Conservation (phyloP, 805 yeast species). For the Candida dajiaensis region DNA sequence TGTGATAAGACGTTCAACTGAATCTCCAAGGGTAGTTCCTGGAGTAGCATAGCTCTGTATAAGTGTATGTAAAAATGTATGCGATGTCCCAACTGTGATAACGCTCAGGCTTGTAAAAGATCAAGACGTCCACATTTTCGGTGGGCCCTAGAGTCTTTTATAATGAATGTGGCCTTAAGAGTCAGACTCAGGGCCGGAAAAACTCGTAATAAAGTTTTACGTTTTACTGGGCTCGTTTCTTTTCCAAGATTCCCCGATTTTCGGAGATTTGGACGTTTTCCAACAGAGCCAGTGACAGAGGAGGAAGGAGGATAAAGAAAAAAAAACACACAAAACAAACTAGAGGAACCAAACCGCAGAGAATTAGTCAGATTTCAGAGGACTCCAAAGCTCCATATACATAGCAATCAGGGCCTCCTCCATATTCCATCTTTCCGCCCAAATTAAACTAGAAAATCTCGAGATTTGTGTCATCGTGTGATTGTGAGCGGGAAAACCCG, state of each 20-base stretch:
- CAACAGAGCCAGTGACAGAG: not conserved
- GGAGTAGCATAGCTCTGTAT: constrained; percentile 1
- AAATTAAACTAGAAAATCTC: not conserved
- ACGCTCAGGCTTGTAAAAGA: not conserved
- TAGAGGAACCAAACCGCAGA: no score
- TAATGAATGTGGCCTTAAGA: not conserved
- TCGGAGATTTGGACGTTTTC: not conserved
- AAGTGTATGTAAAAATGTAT: not conserved
- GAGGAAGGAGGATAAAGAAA: not conserved
- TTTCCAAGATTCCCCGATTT: not conserved
- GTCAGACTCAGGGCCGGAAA: not conserved
- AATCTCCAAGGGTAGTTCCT: constrained; percentile 10
- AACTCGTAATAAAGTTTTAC: not conserved
- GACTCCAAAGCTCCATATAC: no score
- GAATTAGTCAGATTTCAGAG: no score
- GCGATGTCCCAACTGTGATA: not conserved
- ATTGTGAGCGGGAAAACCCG: not conserved
- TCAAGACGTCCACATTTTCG: not conserved
- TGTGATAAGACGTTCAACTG: constrained; percentile 13
- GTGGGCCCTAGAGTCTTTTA: not conserved
- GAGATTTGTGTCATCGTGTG: not conserved
- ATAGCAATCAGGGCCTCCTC: no score
- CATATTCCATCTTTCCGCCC: no score
- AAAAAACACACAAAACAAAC: not conserved
- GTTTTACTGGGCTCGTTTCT: not conserved